Percentiles rank a stretch among this genome's conserved stretches.
phyloP scores from a whole-genome alignment of 495 filamentous ascomycete species.

The Rostrohypoxylon terebratum region DNA sequence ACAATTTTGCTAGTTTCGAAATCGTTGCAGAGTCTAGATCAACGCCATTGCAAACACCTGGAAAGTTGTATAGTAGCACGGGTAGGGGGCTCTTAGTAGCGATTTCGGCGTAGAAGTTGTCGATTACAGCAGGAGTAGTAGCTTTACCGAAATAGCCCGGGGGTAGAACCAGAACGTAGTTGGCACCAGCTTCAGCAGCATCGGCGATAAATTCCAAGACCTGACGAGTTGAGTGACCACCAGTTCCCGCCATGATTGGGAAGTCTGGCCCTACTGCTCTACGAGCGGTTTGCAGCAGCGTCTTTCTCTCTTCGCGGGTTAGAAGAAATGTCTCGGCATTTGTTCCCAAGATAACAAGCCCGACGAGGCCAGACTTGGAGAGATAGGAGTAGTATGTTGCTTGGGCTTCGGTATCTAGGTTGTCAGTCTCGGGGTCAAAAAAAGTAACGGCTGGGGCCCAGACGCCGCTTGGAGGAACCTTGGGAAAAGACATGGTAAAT shows the following conservation, averaged over 20 bases:
- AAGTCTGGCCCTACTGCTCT: constrained; percentile 61
- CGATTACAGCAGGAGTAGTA: constrained; percentile 67
- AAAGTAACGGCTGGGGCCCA: constrained; percentile 63
- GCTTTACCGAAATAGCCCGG: constrained; percentile 73
- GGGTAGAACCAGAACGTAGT: constrained; percentile 71
- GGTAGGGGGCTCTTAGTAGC: constrained; percentile 64
- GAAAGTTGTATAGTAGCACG: constrained; percentile 78
- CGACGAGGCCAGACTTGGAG: constrained; percentile 64
- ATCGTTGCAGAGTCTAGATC: constrained; percentile 75
- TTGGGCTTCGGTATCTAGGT: constrained; percentile 61
- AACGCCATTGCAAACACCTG: constrained; percentile 76
- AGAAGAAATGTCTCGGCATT: constrained; percentile 75
- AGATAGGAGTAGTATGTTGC: constrained; percentile 68
- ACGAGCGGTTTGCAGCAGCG: constrained; percentile 65
- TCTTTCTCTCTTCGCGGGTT: constrained; percentile 68
- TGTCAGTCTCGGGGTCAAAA: constrained; percentile 66
- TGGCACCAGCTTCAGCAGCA: constrained; percentile 66
- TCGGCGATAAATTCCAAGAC: constrained; percentile 69
- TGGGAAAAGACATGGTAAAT: constrained; percentile 42
- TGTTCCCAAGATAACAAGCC: constrained; percentile 71
- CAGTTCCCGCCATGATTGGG: constrained; percentile 72
- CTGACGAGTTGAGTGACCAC: constrained; percentile 74
- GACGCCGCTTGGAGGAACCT: constrained; percentile 56
- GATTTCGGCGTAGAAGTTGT: constrained; percentile 70
- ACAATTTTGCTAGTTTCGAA: constrained; percentile 60